Evolutionary conservation across 2,329 filamentous ascomycete genomes (phyloP).

Genomic region (Albophoma yamanashiensis): DNA sequence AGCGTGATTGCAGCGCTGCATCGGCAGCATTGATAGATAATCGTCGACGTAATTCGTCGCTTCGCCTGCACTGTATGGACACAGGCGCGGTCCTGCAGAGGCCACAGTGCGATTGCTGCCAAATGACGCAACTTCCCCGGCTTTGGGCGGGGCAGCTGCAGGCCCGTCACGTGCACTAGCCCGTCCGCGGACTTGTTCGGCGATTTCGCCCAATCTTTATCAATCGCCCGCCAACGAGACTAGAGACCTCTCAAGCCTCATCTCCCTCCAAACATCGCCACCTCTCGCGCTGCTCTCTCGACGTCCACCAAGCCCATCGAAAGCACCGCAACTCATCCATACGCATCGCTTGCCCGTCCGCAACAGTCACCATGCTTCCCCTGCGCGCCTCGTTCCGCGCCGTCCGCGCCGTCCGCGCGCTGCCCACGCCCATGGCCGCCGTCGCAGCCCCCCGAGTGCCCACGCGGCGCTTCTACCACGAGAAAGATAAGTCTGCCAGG

Average conservation of each 20-base stretch:
- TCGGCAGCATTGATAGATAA: not conserved
- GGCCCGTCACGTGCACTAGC: not conserved
- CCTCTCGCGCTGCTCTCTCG: not conserved
- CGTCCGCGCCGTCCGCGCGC: constrained; percentile 6
- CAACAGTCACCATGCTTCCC: constrained; percentile 5
- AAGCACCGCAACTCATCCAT: not conserved
- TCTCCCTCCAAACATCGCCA: not conserved
- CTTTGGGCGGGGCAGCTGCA: not conserved
- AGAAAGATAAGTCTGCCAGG: constrained; percentile 24
- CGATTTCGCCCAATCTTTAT: constrained; percentile 1
- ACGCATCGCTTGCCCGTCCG: not conserved
- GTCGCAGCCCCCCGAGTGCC: constrained; percentile 17
- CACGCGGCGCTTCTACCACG: constrained; percentile 34
- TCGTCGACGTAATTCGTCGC: not conserved
- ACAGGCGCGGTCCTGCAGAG: fast-evolving
- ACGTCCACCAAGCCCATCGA: not conserved
- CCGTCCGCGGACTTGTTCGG: not conserved
- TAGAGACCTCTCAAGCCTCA: not conserved
- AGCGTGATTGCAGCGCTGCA: not conserved
- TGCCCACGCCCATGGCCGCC: constrained; percentile 7
- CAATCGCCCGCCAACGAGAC: not conserved
- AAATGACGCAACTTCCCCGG: not conserved
- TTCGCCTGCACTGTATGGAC: not conserved
- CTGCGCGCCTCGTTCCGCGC: constrained; percentile 7
- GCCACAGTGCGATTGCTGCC: not conserved